Conservation (phyloP, 768 basidiomycete genomes). For the Boletus barrowsii region DNA sequence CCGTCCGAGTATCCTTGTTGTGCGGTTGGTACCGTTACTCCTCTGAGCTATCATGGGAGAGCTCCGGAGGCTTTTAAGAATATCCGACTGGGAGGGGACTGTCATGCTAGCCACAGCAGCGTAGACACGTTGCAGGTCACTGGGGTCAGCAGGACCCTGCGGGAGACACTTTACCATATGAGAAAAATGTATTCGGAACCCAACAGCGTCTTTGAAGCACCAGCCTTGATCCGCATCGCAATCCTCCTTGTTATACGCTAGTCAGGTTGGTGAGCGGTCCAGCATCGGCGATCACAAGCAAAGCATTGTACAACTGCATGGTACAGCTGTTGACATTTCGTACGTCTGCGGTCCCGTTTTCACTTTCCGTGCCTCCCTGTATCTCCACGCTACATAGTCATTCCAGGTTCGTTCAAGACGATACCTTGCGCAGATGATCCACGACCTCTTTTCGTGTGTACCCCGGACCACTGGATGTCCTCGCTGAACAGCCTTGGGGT, state of each 20-base stretch:
- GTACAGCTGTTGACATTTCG: slow-evolving; percentile 13
- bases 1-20: slow-evolving; percentile 58
- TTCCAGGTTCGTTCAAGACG: too few species aligned
- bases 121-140: slow-evolving; percentile 18
- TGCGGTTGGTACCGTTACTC: neutral
- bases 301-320: slow-evolving; percentile 14
- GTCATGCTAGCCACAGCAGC: slow-evolving; percentile 13
- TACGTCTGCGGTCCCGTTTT: too few species aligned
- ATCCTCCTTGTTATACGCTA: slow-evolving; percentile 60
- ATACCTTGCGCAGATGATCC: too few species aligned
- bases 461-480: too few species aligned
- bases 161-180: slow-evolving; percentile 37
- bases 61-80: slow-evolving; percentile 9
- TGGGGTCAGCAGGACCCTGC: slow-evolving; percentile 15
- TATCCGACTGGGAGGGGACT: slow-evolving; percentile 10
- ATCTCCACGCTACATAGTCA: too few species aligned
- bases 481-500: too few species aligned
- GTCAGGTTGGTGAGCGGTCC: neutral
- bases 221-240: slow-evolving; percentile 60
- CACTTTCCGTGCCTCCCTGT: too few species aligned
- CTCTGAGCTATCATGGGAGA: neutral
- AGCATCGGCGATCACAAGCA: neutral
- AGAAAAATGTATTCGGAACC: slow-evolving; percentile 58
- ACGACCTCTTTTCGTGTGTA: too few species aligned
- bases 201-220: slow-evolving; percentile 66